Base-by-base conservation (phyloP, 495 filamentous ascomycete species). In the Glonium stellatum region DNA sequence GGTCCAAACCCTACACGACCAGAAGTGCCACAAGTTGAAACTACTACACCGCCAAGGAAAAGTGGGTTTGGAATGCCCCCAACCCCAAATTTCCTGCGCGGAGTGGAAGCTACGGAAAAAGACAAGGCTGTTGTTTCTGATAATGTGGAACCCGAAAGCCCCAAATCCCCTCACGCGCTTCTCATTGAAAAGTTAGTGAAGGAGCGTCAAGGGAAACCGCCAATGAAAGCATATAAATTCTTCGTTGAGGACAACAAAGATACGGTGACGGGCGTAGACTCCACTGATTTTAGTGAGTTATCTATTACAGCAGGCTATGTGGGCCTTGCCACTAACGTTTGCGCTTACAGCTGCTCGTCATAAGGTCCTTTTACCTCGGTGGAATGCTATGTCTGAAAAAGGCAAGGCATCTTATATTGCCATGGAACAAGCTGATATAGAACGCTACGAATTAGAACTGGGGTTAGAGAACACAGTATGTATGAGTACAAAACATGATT, bases 371-470 rank as follows among this genome's bases (percentile, higher is more conserved):
- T 12, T 50, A 11, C 27, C 50, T 2, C 10, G 52, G 18, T 66
- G 49, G 47, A 34, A 55, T 23, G 34, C 47, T 3, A 50, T 66
- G 6, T 39, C 59, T 49, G 59, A 47, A n/a, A 35, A 62, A 46
- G 59, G 62, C 23, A 58, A 59, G 19, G 42, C 48, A 2, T 55
- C 39, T 19, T 66, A 66, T 36, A n/a, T 39, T 5, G 19, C 9
- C 0, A 42, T 62, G 50, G 63, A 62, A 60, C 50, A 44, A 42
- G 59, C 56, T 18, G 63, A 66, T 23, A 57, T 21, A 41, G 39
- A 22, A 19, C 59, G 55, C 19, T 37, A 37, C 31, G 49, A 57
- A 34, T 18, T 58, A 31, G 55, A 66, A 51, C 59, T 9, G 10
- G 21, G 6, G 18, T 37, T 21, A 15, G 9, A 55, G 27, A 31